Evolutionary conservation across 176 grass and related monocot species (phyloP).

Genomic region (Oryza australiensis): DNA sequence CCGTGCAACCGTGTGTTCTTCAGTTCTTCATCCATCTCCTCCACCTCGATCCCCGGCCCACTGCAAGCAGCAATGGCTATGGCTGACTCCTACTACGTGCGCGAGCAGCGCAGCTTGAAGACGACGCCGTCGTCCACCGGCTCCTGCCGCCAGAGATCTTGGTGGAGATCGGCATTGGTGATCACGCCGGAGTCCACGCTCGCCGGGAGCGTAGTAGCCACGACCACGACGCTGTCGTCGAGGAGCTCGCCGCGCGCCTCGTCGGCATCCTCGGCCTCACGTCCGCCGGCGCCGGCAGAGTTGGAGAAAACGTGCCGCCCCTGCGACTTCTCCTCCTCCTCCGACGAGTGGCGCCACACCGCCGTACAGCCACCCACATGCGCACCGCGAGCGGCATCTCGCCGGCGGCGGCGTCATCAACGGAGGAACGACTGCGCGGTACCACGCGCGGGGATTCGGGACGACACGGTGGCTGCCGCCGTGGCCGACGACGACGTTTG

Average conservation of each 20-base stretch:
- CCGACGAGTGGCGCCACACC: not conserved
- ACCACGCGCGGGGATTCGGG: not conserved
- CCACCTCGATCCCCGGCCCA: not conserved
- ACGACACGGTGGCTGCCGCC: too few species aligned
- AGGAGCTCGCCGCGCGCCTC: slow-evolving; percentile 7
- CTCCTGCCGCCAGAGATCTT: slow-evolving; percentile 36
- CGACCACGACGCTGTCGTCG: too few species aligned
- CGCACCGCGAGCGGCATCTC: not conserved
- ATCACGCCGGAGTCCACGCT: not conserved
- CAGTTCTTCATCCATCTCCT: not conserved
- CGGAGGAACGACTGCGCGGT: not conserved
- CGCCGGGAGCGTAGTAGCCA: not conserved
- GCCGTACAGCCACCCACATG: too few species aligned
- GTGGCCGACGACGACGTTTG: too few species aligned
- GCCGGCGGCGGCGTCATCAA: not conserved
- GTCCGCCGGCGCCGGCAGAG: too few species aligned
- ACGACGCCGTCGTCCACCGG: not conserved
- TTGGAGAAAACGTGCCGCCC: too few species aligned
- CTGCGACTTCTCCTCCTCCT: too few species aligned
- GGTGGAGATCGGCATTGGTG: slow-evolving; percentile 30
- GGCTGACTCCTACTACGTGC: slow-evolving; percentile 10
- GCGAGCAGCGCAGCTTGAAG: not conserved
- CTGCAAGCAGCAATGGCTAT: not conserved
- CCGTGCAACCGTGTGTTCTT: not conserved
- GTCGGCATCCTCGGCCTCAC: slow-evolving; percentile 30